Percentiles rank a stretch among this genome's conserved stretches.
phyloP scores from a whole-genome alignment of 2,329 filamentous ascomycete genomes.

The Apiospora kogelbergensis region DNA sequence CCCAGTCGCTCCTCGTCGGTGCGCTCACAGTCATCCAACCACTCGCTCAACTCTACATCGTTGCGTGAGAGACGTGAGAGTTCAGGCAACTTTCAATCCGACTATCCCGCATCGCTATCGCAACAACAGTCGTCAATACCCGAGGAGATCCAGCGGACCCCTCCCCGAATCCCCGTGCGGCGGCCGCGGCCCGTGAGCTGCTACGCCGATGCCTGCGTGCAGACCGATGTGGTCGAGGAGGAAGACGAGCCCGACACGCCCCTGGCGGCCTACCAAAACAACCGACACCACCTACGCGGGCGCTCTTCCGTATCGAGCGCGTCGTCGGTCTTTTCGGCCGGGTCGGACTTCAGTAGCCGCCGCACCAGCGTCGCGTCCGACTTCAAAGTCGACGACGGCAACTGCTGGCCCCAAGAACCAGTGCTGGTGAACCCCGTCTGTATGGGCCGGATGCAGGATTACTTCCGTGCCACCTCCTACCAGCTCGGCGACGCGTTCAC shows the following conservation, averaged over 20 bases:
- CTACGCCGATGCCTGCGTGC: constrained; percentile 28
- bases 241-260: background rate
- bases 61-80: constrained; percentile 1
- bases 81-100: background rate
- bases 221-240: constrained; percentile 23
- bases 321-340: constrained; percentile 18
- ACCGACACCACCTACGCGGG: constrained; percentile 7
- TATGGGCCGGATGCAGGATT: constrained; percentile 34
- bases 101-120: background rate
- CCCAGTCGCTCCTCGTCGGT: constrained; percentile 3
- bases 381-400: background rate
- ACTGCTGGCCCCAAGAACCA: background rate
- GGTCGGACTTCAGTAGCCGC: constrained; percentile 20
- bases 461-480: constrained; percentile 28
- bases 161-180: background rate
- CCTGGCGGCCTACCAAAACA: background rate
- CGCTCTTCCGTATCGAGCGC: constrained; percentile 18
- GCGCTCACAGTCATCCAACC: background rate
- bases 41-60: constrained; percentile 1
- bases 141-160: background rate
- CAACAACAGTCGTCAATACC: background rate
- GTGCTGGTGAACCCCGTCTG: constrained; percentile 24
- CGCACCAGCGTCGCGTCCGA: constrained; percentile 24
- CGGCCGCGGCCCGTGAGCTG: constrained; percentile 13
- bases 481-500: constrained; percentile 26